Evolutionary conservation across 2,329 filamentous ascomycete species (phyloP).

Genomic region (Fusarium odoratissimum): DNA sequence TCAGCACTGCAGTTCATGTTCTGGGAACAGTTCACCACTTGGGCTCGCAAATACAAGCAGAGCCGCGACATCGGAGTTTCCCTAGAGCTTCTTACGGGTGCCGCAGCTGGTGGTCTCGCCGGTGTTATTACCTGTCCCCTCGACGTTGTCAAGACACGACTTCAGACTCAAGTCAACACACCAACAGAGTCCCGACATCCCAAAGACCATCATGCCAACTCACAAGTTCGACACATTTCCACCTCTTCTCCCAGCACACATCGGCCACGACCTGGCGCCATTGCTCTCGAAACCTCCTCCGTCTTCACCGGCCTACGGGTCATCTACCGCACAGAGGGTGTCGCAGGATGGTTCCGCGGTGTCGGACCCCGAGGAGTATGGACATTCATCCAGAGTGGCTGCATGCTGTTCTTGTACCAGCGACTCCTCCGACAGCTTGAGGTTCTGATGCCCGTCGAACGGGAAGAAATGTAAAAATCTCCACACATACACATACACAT

Average conservation of each 20-base stretch:
- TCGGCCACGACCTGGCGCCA: constrained; percentile 80
- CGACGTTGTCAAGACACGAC: constrained; percentile 95
- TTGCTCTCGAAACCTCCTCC: constrained; percentile 88
- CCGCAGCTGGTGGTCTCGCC: constrained; percentile 89
- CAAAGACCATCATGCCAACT: constrained; percentile 52
- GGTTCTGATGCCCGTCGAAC: constrained; percentile 52
- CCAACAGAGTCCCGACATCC: constrained; percentile 44
- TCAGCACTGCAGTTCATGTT: constrained; percentile 98
- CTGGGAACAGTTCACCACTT: constrained; percentile 90
- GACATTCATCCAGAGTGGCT: constrained; percentile 97
- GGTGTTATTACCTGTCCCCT: constrained; percentile 95
- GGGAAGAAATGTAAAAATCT: constrained; percentile 42
- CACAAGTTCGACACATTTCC: constrained; percentile 80
- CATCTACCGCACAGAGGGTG: constrained; percentile 90
- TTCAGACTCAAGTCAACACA: constrained; percentile 85
- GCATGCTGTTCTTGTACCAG: constrained; percentile 97
- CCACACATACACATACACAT: constrained; percentile 25
- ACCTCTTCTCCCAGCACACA: constrained; percentile 91
- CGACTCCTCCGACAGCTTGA: constrained; percentile 84
- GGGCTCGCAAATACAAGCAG: constrained; percentile 82
- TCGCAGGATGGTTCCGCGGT: constrained; percentile 92
- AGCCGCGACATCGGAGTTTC: constrained; percentile 86
- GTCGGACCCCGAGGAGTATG: constrained; percentile 93
- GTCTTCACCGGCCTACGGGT: constrained; percentile 84
- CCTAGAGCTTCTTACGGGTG: constrained; percentile 89